phyloP scores from a whole-genome alignment of 2,329 filamentous ascomycete species.

The Aspergillus sp. region DNA sequence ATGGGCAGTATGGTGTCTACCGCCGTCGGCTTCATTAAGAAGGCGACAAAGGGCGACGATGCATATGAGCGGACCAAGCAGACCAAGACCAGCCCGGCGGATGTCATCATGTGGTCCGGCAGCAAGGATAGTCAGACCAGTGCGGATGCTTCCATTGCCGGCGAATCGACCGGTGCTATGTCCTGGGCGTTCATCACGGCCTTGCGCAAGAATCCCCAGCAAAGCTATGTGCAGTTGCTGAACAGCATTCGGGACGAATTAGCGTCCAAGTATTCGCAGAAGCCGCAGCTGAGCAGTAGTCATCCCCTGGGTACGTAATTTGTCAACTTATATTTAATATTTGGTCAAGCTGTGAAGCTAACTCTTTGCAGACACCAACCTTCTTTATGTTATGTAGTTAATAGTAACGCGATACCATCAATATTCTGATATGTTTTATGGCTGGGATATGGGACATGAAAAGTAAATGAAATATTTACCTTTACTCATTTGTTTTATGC shows the following conservation, averaged over 20 bases:
- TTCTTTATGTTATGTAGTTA: constrained; percentile 60
- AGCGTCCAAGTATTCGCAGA: constrained; percentile 79
- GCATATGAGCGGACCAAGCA: constrained; percentile 72
- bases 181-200: constrained; percentile 93
- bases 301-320: constrained; percentile 76
- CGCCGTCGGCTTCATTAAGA: constrained; percentile 80
- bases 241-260: constrained; percentile 93
- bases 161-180: constrained; percentile 94
- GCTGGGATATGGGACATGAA: neutral
- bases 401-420: neutral
- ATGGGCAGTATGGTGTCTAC: constrained; percentile 71
- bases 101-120: constrained; percentile 97
- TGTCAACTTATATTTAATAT: neutral
- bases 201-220: constrained; percentile 85
- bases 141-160: constrained; percentile 79
- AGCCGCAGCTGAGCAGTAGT: constrained; percentile 92
- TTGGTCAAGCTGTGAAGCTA: constrained; percentile 4
- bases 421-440: neutral
- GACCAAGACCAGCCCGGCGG: constrained; percentile 88
- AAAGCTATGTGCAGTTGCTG: constrained; percentile 91
- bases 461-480: neutral
- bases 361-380: constrained; percentile 50
- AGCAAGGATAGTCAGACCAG: constrained; percentile 95
- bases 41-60: constrained; percentile 71
- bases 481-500: too few species aligned